phyloP scores from a whole-genome alignment of 139 green algal genomes.

The Gonium pectorale region DNA sequence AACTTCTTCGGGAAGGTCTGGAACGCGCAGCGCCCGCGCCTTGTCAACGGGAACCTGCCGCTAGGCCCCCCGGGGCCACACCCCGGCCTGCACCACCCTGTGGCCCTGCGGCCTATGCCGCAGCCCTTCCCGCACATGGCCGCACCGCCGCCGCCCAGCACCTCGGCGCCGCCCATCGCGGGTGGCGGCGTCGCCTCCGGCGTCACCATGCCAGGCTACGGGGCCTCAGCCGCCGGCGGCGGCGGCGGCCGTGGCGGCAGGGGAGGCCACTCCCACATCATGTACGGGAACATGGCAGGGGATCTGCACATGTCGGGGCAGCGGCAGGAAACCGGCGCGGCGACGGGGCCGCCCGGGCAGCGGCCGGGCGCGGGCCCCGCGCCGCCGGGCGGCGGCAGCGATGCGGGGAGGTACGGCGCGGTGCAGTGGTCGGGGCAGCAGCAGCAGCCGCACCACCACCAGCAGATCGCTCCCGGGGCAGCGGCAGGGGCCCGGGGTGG shows the following conservation, averaged over 20 bases:
- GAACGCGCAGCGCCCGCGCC: constrained; percentile 69
- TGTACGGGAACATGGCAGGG: not conserved
- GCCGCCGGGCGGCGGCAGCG: not conserved
- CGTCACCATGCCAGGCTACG: not conserved
- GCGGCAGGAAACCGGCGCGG: constrained; percentile 1
- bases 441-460: not conserved
- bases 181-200: constrained; percentile 14
- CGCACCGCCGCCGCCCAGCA: constrained; percentile 31
- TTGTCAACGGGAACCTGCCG: constrained; percentile 10
- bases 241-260: not conserved
- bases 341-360: constrained; percentile 18
- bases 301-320: constrained; percentile 17
- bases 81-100: constrained; percentile 25
- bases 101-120: constrained; percentile 17
- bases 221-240: not conserved
- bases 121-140: constrained; percentile 9
- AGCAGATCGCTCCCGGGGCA: too few species aligned
- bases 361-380: not conserved
- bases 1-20: constrained; percentile 79
- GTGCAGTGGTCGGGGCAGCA: not conserved
- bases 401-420: not conserved
- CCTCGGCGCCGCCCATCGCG: constrained; percentile 26
- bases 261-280: constrained; percentile 3
- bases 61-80: not conserved
- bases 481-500: not conserved